Percentiles rank a stretch among this genome's conserved stretches.
Conservation (phyloP, 108 stramenopile genomes). For the Seminavis robusta region DNA sequence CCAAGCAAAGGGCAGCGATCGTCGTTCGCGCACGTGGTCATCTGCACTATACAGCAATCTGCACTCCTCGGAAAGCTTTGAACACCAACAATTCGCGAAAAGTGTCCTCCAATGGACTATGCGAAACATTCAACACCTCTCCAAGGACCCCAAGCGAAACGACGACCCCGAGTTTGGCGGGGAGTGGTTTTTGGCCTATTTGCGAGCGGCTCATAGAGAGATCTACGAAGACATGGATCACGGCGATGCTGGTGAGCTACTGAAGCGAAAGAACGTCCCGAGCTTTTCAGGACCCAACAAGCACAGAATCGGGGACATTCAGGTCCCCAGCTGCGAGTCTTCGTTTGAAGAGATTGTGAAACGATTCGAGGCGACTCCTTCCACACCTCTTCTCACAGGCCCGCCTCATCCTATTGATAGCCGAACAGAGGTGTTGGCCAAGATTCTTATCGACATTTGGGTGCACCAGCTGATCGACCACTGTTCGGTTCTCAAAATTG, state of each 20-base stretch:
- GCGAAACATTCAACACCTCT: slow-evolving; percentile 14
- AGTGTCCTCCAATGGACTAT: slow-evolving; percentile 20
- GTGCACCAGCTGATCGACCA: slow-evolving; percentile 33
- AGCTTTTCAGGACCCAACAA: slow-evolving; percentile 17
- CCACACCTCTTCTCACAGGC: too few relatives aligned
- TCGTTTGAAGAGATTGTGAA: slow-evolving; percentile 21
- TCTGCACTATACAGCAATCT: slow-evolving; percentile 16
- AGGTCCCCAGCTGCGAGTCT: slow-evolving; percentile 22
- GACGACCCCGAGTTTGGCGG: slow-evolving; percentile 37
- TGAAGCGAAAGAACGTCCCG: slow-evolving; percentile 19
- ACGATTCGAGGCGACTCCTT: slow-evolving; percentile 7
- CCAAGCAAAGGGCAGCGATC: slow-evolving; percentile 17
- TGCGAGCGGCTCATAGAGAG: slow-evolving; percentile 31
- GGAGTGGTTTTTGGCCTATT: slow-evolving; percentile 42
- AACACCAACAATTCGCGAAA: slow-evolving; percentile 13
- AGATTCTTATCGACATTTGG: slow-evolving; percentile 42
- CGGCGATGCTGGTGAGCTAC: slow-evolving; percentile 24
- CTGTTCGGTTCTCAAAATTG: slow-evolving; percentile 31
- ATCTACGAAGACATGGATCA: slow-evolving; percentile 41
- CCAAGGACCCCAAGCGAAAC: slow-evolving; percentile 23
- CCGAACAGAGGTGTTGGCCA: slow-evolving; percentile 32
- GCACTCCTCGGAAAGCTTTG: slow-evolving; percentile 5
- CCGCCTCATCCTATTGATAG: too few relatives aligned
- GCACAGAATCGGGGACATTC: slow-evolving; percentile 40
- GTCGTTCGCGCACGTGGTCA: slow-evolving; percentile 18